phyloP scores from a whole-genome alignment of 192 early-diverging fungal species.

The Gaertneriomyces semiglobifer region DNA sequence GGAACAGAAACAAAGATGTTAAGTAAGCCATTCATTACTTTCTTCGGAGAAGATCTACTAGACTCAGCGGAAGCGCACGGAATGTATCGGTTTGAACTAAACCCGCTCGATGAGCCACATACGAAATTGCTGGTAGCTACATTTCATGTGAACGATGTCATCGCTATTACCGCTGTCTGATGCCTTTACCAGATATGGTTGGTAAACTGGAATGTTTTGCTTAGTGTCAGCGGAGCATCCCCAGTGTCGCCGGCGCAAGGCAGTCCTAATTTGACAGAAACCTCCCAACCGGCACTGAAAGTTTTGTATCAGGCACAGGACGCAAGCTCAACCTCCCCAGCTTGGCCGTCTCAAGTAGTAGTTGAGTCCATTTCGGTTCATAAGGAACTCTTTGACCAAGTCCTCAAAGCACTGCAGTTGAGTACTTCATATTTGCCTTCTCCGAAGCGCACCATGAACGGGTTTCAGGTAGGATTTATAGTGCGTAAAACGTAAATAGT shows the following conservation, averaged over 20 bases:
- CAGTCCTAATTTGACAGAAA: neutral
- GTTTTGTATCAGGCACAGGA: neutral
- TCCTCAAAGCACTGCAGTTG: constrained; percentile 2
- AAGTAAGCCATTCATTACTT: constrained; percentile 12
- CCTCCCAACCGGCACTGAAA: neutral
- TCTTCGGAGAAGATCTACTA: constrained; percentile 34
- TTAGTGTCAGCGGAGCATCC: neutral
- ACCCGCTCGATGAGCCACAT: neutral
- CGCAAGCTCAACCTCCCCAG: neutral
- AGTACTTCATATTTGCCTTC: constrained; percentile 6
- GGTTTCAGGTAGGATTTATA: constrained; percentile 12
- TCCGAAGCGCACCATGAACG: neutral
- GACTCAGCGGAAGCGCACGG: constrained; percentile 41
- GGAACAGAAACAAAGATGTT: neutral
- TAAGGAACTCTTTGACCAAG: constrained; percentile 13
- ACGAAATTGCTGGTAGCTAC: neutral
- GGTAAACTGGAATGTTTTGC: neutral
- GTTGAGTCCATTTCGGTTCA: constrained; percentile 14
- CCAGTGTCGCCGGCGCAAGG: neutral
- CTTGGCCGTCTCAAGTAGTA: constrained; percentile 6
- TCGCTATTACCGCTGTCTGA: too few relatives aligned
- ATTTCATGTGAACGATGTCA: neutral
- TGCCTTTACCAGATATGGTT: too few relatives aligned
- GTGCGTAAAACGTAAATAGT: neutral
- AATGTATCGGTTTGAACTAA: constrained; percentile 28